phyloP scores from a whole-genome alignment of 176 grass and related monocot species.

The Ensete glaucum region DNA sequence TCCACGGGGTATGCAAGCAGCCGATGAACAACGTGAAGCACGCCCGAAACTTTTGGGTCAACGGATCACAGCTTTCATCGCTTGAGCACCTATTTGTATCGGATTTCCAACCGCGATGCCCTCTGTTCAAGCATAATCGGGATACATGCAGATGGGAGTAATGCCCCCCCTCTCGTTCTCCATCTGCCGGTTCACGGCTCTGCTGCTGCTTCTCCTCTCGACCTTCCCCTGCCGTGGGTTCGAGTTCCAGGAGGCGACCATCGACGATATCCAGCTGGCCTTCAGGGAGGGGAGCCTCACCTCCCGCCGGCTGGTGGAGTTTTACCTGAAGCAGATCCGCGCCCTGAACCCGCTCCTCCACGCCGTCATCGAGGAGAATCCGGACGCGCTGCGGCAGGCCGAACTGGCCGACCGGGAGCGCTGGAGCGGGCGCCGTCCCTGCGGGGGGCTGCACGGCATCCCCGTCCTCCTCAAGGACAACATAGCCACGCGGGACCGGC shows the following conservation, averaged over 20 bases:
- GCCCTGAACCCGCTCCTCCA: slow-evolving; percentile 35
- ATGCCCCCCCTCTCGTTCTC: background rate
- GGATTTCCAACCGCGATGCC: too few relatives aligned
- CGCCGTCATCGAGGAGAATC: slow-evolving; percentile 70
- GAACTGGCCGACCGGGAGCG: slow-evolving; percentile 30
- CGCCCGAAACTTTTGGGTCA: too few relatives aligned
- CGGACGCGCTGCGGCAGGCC: slow-evolving; percentile 41
- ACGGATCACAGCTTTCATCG: too few relatives aligned
- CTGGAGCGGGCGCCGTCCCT: background rate
- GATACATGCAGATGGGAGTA: background rate
- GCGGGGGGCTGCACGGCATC: slow-evolving; percentile 40
- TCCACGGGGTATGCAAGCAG: too few relatives aligned
- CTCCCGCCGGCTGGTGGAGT: slow-evolving; percentile 31
- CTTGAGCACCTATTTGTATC: too few relatives aligned
- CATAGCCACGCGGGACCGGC: slow-evolving; percentile 44
- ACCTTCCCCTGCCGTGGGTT: slow-evolving; percentile 16
- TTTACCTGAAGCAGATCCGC: slow-evolving; percentile 39
- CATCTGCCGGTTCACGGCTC: background rate
- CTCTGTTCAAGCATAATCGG: too few relatives aligned
- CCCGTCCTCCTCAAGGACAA: slow-evolving; percentile 64
- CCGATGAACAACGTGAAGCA: too few relatives aligned
- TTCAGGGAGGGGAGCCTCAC: slow-evolving; percentile 41
- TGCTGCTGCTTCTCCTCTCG: background rate
- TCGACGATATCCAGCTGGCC: slow-evolving; percentile 42
- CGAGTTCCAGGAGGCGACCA: slow-evolving; percentile 44